Percentiles rank a stretch among this genome's conserved stretches.
Conservation (phyloP, 495 filamentous ascomycete genomes). For the Aspergillus sclerotiicarbonarius region DNA sequence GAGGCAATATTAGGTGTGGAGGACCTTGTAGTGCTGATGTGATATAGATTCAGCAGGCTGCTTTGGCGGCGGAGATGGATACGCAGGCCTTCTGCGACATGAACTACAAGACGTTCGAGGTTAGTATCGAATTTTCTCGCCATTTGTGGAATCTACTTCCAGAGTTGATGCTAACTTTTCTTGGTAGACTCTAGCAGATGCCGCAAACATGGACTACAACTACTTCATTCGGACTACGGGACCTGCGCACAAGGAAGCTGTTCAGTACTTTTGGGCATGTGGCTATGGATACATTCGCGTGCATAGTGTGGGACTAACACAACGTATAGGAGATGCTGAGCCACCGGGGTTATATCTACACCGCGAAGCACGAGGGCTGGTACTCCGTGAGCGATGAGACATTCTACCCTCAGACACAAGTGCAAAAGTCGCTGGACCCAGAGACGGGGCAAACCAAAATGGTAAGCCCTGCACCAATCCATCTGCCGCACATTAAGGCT, state of each 20-base stretch:
- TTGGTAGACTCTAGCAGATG: constrained; percentile 60
- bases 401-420: constrained; percentile 76
- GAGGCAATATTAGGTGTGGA: not conserved
- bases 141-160: not conserved
- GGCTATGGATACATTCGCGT: not conserved
- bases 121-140: constrained; percentile 13
- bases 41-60: constrained; percentile 75
- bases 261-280: constrained; percentile 84
- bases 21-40: constrained; percentile 18
- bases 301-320: constrained; percentile 13
- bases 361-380: constrained; percentile 86
- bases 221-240: constrained; percentile 92
- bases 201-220: constrained; percentile 67
- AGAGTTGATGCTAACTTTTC: not conserved
- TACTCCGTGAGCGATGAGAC: constrained; percentile 96
- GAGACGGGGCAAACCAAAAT: constrained; percentile 76
- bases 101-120: constrained; percentile 50
- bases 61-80: constrained; percentile 60
- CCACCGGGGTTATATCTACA: constrained; percentile 78
- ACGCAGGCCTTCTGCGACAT: constrained; percentile 61
- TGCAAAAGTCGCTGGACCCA: constrained; percentile 73
- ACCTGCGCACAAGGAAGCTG: constrained; percentile 73
- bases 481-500: not conserved
- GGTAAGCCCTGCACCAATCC: constrained; percentile 36
- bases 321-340: constrained; percentile 56